These are phyloP conservation scores for Ogataea trehalophila DNA, from an alignment of 805 yeast genomes.

Conservation along the genomic window DNA sequence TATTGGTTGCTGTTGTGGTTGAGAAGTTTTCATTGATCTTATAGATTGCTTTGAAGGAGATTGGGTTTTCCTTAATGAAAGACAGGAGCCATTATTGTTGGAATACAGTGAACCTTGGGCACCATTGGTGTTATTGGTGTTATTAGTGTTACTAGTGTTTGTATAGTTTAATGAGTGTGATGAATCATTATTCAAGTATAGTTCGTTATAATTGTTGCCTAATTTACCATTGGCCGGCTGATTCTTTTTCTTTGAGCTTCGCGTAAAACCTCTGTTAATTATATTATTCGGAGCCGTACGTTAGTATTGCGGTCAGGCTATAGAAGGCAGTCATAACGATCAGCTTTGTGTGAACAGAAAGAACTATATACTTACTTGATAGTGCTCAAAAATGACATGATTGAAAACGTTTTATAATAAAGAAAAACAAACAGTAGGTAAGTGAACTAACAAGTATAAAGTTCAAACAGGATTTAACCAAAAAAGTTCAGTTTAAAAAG, in stretches of 20 bases:
- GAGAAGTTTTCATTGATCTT: conserved; percentile 23
- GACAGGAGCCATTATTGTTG: conserved; percentile 39
- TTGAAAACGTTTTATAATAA: no score
- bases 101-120: conserved; percentile 29
- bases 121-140: not conserved
- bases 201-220: conserved; percentile 22
- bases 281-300: conserved; percentile 1
- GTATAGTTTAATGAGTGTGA: conserved; percentile 12
- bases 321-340: not conserved
- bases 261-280: conserved; percentile 49
- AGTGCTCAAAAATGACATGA: conserved; percentile 37
- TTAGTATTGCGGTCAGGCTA: not conserved
- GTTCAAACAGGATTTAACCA: no score
- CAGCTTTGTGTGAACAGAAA: not conserved
- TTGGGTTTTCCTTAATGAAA: conserved; percentile 43
- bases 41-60: conserved; percentile 43
- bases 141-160: not conserved
- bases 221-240: conserved; percentile 18
- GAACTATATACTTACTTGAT: conserved; percentile 31
- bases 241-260: conserved; percentile 34
- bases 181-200: conserved; percentile 21
- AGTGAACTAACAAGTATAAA: no score
- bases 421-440: no score
- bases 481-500: no score
- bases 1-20: conserved; percentile 16